phyloP scores from a whole-genome alignment of 2,329 filamentous ascomycete species.

The Ophiostoma novo-ulmi region DNA sequence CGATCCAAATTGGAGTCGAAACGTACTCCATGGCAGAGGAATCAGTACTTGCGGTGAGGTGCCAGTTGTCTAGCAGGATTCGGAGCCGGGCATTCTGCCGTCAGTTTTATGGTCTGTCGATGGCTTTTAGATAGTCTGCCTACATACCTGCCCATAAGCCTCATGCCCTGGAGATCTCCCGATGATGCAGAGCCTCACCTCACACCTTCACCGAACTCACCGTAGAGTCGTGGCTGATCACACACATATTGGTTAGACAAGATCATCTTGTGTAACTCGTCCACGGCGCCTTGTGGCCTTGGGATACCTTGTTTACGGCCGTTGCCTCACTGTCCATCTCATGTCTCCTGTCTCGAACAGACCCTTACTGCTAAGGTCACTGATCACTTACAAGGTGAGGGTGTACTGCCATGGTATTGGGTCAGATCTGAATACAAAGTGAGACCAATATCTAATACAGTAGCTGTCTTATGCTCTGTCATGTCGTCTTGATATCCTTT shows the following conservation, averaged over 20 bases:
- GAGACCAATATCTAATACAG: background rate
- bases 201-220: background rate
- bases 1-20: background rate
- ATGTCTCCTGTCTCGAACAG: background rate
- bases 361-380: background rate
- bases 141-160: background rate
- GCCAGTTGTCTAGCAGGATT: background rate
- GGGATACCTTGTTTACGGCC: background rate
- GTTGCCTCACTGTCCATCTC: conserved; percentile 5
- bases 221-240: background rate
- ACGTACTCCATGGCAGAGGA: background rate
- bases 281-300: background rate
- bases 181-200: background rate
- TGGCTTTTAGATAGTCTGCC: background rate
- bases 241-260: background rate
- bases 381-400: background rate
- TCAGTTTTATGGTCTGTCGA: background rate
- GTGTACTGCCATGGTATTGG: conserved; percentile 18
- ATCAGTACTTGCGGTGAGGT: background rate
- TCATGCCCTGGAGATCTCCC: background rate
- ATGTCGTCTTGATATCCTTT: background rate
- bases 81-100: background rate
- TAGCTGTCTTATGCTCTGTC: background rate
- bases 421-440: conserved; percentile 13
- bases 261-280: conserved; percentile 1